Evolutionary conservation across 2,329 filamentous ascomycete species (phyloP).

Genomic region (Erysiphe pulchra): DNA sequence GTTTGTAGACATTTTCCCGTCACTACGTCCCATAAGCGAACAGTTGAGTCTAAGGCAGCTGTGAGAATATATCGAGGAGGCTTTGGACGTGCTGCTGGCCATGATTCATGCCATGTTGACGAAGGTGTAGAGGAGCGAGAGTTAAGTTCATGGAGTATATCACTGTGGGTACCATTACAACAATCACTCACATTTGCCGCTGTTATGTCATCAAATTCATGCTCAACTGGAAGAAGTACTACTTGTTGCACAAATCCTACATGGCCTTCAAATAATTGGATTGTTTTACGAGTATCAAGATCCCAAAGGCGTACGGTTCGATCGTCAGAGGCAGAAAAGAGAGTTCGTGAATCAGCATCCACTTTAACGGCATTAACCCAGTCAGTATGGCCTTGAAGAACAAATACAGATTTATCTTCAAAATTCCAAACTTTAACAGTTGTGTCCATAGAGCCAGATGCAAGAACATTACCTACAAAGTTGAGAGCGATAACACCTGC

Average conservation of each 20-base stretch:
- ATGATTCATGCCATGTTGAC: constrained; percentile 17
- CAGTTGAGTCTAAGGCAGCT: constrained; percentile 70
- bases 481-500: constrained; percentile 71
- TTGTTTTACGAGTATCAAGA: constrained; percentile 55
- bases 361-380: constrained; percentile 95
- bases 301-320: constrained; percentile 84
- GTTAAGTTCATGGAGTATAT: constrained; percentile 4
- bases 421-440: constrained; percentile 89
- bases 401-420: constrained; percentile 53
- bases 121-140: not conserved
- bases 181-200: constrained; percentile 24
- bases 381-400: constrained; percentile 62
- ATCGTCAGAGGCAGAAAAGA: constrained; percentile 87
- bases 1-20: constrained; percentile 65
- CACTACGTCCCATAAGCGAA: constrained; percentile 74
- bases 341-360: constrained; percentile 54
- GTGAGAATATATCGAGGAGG: constrained; percentile 85
- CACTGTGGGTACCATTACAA: constrained; percentile 3
- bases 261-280: constrained; percentile 61
- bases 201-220: constrained; percentile 58
- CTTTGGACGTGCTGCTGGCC: constrained; percentile 38
- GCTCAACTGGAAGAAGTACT: constrained; percentile 58
- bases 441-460: constrained; percentile 70
- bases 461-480: constrained; percentile 62
- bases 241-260: constrained; percentile 92